Evolutionary conservation across 2,329 filamentous ascomycete species (phyloP).

Genomic region (Didymella sp.): DNA sequence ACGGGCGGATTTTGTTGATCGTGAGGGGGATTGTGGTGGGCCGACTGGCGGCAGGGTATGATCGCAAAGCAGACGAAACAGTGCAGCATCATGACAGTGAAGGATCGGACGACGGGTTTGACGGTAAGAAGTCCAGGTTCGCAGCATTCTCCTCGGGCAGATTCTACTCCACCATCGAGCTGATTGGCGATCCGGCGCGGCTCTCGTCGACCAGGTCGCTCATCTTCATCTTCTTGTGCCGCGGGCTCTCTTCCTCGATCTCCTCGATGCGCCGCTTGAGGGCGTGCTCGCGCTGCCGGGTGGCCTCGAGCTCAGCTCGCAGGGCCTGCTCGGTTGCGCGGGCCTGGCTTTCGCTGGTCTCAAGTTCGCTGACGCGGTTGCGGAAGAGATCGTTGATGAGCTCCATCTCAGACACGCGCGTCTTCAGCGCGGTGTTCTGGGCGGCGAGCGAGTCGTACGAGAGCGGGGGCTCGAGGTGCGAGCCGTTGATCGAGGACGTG

Average conservation of each 20-base stretch:
- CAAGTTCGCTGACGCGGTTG: slow-evolving; percentile 73
- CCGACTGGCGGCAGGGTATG: no score
- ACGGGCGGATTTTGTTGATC: neutral
- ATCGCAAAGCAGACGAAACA: slow-evolving; percentile 8
- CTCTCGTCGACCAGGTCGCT: slow-evolving; percentile 61
- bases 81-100: slow-evolving; percentile 14
- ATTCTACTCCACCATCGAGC: slow-evolving; percentile 38
- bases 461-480: slow-evolving; percentile 73
- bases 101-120: neutral
- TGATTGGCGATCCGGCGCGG: slow-evolving; percentile 46
- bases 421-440: slow-evolving; percentile 87
- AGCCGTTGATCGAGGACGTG: slow-evolving; percentile 64
- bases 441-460: slow-evolving; percentile 81
- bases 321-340: slow-evolving; percentile 64
- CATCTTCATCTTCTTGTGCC: slow-evolving; percentile 63
- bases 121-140: slow-evolving; percentile 14
- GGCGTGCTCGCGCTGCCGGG: slow-evolving; percentile 78
- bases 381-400: slow-evolving; percentile 81
- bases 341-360: slow-evolving; percentile 74
- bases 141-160: slow-evolving; percentile 1
- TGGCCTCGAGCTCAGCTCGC: slow-evolving; percentile 71
- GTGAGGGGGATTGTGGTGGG: slow-evolving; percentile 4
- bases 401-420: slow-evolving; percentile 91
- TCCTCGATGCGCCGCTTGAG: slow-evolving; percentile 84
- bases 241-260: slow-evolving; percentile 54